A percentile compares a stretch with the other conserved stretches of the same genome.
Evolutionary conservation across 257 asterid genomes (phyloP).

Genomic region (Solanum gracilifrons): DNA sequence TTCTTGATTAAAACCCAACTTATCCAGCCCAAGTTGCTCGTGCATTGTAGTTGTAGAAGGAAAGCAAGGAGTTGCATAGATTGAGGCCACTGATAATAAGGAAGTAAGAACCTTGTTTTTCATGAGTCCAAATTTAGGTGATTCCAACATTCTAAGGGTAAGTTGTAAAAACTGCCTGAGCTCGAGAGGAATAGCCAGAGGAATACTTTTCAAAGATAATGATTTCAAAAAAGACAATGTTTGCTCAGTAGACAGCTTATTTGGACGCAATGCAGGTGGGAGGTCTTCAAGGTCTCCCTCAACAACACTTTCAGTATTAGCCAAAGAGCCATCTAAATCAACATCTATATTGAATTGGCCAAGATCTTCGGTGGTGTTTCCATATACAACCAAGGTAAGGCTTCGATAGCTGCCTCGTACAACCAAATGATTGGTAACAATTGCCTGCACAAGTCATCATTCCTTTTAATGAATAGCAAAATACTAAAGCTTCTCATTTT

Average conservation of each 20-base stretch:
- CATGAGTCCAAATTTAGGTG: slow-evolving; percentile 36
- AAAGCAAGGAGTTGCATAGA: slow-evolving; percentile 26
- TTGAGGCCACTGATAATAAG: slow-evolving; percentile 48
- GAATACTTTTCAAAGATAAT: slow-evolving; percentile 37
- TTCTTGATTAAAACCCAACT: slow-evolving; percentile 17
- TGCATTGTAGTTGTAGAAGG: slow-evolving; percentile 17
- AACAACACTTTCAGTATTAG: slow-evolving; percentile 54
- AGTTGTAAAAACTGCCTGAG: slow-evolving; percentile 44
- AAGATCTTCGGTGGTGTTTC: slow-evolving; percentile 86
- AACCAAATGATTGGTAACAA: slow-evolving; percentile 89
- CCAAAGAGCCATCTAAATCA: slow-evolving; percentile 74
- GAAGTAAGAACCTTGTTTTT: slow-evolving; percentile 44
- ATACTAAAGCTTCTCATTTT: background rate
- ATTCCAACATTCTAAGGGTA: slow-evolving; percentile 40
- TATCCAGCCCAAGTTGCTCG: slow-evolving; percentile 18
- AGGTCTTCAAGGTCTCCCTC: slow-evolving; percentile 93
- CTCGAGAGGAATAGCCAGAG: slow-evolving; percentile 49
- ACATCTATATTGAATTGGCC: slow-evolving; percentile 95
- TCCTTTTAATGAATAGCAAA: background rate
- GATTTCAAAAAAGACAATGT: slow-evolving; percentile 45
- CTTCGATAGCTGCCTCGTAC: slow-evolving; percentile 94
- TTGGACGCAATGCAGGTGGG: slow-evolving; percentile 76
- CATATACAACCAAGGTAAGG: slow-evolving; percentile 94
- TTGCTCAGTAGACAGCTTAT: slow-evolving; percentile 51
- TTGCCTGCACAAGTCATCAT: slow-evolving; percentile 42